Evolutionary conservation across 1,284 basidiomycete species (phyloP).

Genomic region (Apiotrichum brassicae): DNA sequence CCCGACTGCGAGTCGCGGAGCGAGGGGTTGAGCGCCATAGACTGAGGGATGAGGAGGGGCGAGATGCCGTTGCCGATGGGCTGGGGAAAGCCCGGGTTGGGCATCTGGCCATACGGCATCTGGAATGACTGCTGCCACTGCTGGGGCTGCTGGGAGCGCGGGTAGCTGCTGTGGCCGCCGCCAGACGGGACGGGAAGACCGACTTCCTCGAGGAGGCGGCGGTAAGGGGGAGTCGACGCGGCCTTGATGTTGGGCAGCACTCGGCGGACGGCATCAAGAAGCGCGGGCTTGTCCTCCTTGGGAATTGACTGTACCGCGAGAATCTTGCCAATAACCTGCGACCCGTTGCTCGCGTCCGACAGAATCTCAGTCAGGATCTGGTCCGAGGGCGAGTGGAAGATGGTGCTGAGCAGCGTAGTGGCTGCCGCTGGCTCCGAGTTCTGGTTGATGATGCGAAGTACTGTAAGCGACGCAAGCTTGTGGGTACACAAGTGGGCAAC

Average conservation of each 20-base stretch:
- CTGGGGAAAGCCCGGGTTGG: conserved; percentile 27
- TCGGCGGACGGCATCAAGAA: conserved; percentile 78
- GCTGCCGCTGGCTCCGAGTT: conserved; percentile 76
- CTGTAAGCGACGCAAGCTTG: conserved; percentile 90
- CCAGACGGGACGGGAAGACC: conserved; percentile 70
- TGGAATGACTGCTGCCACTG: conserved; percentile 18
- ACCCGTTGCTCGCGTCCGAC: conserved; percentile 90
- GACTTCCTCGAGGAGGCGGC: conserved; percentile 86
- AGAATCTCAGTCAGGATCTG: conserved; percentile 88
- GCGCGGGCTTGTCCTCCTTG: conserved; percentile 58
- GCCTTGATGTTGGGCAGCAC: conserved; percentile 83
- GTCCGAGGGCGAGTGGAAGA: conserved; percentile 78
- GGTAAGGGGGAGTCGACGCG: conserved; percentile 84
- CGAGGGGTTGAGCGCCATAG: conserved; percentile 35
- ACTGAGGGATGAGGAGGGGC: conserved; percentile 38
- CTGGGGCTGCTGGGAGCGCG: conserved; percentile 6
- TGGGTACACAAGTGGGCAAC: conserved; percentile 95
- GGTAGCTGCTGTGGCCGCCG: conserved; percentile 3
- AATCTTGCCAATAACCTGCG: conserved; percentile 88
- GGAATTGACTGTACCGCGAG: conserved; percentile 78
- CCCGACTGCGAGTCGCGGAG: conserved; percentile 18
- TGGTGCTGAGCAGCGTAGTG: conserved; percentile 66
- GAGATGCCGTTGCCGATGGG: conserved; percentile 22
- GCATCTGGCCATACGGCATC: conserved; percentile 13
- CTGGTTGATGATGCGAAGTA: conserved; percentile 87